These are phyloP conservation scores for Amniculicola lignicola DNA, from an alignment of 495 filamentous ascomycete species.

Conservation along the genomic window DNA sequence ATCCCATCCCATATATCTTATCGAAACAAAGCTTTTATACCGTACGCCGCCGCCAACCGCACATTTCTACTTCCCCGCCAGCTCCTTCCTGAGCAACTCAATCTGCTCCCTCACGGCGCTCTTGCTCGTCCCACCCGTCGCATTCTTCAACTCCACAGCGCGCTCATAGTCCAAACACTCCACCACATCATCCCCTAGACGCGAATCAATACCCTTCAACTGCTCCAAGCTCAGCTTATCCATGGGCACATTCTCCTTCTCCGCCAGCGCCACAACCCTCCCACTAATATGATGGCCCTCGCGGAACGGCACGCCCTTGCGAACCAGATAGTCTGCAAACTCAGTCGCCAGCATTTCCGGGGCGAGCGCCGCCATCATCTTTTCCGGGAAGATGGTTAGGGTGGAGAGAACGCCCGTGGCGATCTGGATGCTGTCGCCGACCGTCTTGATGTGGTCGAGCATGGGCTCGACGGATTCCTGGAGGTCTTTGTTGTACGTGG, in stretches of 20 bases:
- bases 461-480: slow-evolving; percentile 89
- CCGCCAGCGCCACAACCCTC: slow-evolving; percentile 69
- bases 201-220: slow-evolving; percentile 66
- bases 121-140: slow-evolving; percentile 79
- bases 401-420: slow-evolving; percentile 72
- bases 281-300: slow-evolving; percentile 92
- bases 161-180: slow-evolving; percentile 79
- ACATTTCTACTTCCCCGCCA: slow-evolving; percentile 34
- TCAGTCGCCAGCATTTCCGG: slow-evolving; percentile 62
- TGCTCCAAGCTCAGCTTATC: slow-evolving; percentile 68
- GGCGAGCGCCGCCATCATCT: slow-evolving; percentile 74
- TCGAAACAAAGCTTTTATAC: no score
- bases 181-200: slow-evolving; percentile 73
- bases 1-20: no score
- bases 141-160: slow-evolving; percentile 78
- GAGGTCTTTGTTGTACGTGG: slow-evolving; percentile 92
- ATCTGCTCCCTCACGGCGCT: slow-evolving; percentile 76
- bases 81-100: slow-evolving; percentile 58
- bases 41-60: no score
- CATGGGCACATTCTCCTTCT: slow-evolving; percentile 69
- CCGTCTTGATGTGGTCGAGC: slow-evolving; percentile 83
- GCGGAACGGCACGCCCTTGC: slow-evolving; percentile 77
- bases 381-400: slow-evolving; percentile 62
- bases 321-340: slow-evolving; percentile 85
- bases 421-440: slow-evolving; percentile 81